Evolutionary conservation across 1,284 basidiomycete species (phyloP), one percentile per base, ranked within the genome.

Genomic region (Moesziomyces antarcticus): DNA sequence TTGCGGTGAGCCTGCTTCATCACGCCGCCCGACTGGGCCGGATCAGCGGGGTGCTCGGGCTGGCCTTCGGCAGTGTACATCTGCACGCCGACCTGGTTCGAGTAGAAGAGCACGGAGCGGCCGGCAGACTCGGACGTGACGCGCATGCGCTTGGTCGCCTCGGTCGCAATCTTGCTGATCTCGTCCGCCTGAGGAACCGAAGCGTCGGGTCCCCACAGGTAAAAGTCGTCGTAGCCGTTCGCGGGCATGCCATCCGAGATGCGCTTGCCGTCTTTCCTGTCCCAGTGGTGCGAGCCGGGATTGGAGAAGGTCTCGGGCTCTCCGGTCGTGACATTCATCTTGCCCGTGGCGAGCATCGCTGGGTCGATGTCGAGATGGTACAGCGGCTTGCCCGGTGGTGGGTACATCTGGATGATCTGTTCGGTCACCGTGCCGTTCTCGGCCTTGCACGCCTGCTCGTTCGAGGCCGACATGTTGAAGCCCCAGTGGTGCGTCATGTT

Each of bases 401-500:
- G 46, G 45, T 72, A 53, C n/a, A 82, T 52, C 37, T 67, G 56
- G 16, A 82, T 53, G n/a, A 60, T 40, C 51, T 81, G 81, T 2
- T 73, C 60, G 25, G 21, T 53, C 2, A 73, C 70, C 4, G 58
- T 56, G n/a, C 70, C 70, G 25, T 64, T 62, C 16, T 78, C 78
- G 2, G 74, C 61, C 16, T 46, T 61, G 20, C 49, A 44, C 25
- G 50, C 59, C n/a, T 53, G 25, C 22, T 62, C 56, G 54, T 55
- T 51, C 4, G 74, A 75, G 0, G 77, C 63, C 9, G 56, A 59
- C 14, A 82, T 56, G 50, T 82, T 76, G 68, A 82, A 82, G 46
- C 77, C 78, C 81, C 81, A 82, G 60, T 82, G 81, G 40, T 82
- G 81, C n/a, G 80, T 79, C 33, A 82, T 45, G 56, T 82, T 82